A percentile compares a stretch with the other conserved stretches of the same genome.
These are phyloP conservation scores for Penicillium sp. DNA, from an alignment of 2,329 filamentous ascomycete species.

Conservation along the genomic window DNA sequence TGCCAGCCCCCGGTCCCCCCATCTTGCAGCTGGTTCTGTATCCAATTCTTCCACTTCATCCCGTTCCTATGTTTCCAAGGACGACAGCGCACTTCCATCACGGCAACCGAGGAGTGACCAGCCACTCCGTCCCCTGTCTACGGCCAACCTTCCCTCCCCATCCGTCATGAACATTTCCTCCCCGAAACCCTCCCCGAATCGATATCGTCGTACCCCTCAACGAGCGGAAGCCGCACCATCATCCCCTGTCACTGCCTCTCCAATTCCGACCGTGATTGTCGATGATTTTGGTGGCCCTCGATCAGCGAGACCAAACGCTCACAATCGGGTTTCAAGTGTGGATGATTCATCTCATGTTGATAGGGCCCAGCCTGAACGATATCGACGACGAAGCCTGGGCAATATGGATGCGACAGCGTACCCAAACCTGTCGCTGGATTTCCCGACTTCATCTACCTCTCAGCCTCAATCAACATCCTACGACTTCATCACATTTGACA, in stretches of 20 bases:
- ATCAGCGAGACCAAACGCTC: slow-evolving; percentile 49
- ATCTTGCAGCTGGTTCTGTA: slow-evolving; percentile 54
- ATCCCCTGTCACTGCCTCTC: slow-evolving; percentile 8
- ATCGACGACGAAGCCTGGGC: slow-evolving; percentile 80
- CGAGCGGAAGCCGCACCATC: slow-evolving; percentile 50
- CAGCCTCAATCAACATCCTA: slow-evolving; percentile 35
- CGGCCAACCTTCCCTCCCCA: slow-evolving; percentile 52
- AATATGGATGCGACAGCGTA: slow-evolving; percentile 54
- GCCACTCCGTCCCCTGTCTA: slow-evolving; percentile 45
- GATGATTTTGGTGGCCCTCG: slow-evolving; percentile 47
- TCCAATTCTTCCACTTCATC: slow-evolving; percentile 54
- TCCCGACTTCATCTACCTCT: slow-evolving; percentile 34
- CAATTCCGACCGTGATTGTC: slow-evolving; percentile 13
- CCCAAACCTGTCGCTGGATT: slow-evolving; percentile 36
- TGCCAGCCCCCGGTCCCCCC: slow-evolving; percentile 39
- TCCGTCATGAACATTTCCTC: slow-evolving; percentile 51
- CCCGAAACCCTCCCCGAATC: slow-evolving; percentile 73
- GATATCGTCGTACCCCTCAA: slow-evolving; percentile 71
- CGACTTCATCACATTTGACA: slow-evolving; percentile 36
- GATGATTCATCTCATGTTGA: slow-evolving; percentile 67
- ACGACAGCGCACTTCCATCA: slow-evolving; percentile 49
- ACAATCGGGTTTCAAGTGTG: slow-evolving; percentile 59
- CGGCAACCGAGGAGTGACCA: slow-evolving; percentile 40
- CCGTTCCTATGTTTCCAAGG: slow-evolving; percentile 47
- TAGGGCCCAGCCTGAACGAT: slow-evolving; percentile 64